Evolutionary conservation across 108 stramenopile genomes (phyloP), one percentile per base, ranked within the genome.

Genomic region (Cyclotella atomus): DNA sequence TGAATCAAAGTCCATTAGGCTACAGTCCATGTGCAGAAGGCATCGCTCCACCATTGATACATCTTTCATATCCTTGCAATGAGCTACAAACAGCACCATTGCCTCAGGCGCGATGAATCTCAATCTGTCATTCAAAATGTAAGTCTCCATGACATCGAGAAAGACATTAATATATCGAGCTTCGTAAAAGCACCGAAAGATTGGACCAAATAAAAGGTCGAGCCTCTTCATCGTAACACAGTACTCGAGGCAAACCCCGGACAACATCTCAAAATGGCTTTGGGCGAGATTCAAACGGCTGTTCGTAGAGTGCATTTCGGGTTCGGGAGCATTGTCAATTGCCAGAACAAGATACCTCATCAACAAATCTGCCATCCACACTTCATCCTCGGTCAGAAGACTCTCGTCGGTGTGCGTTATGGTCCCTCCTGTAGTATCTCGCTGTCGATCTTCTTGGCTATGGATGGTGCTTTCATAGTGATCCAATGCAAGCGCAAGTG

Each of bases 231-330:
- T 92, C 9, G 83, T 88, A 15, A 93, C 84, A 69, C 95, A 95
- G 73, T 86, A 97, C 68, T 97, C 97, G 32, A 93, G 72, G 68
- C 93, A 93, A 46, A 97, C 97, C 27, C 91, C 91, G 12, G 94
- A 94, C 43, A 97, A 74, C 94, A 97, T 96, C 70, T 95, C 89
- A 75, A 91, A 97, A 76, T 97, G 97, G 46, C 88, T 88, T 59
- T 89, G 83, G 10, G 91, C 92, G 55, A 95, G 77, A 75, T 91
- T 88, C 14, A 89, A 50, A 34, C 73, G 64, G 38, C 68, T 67
- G 15, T 60, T 62, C 12, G 57, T 36, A 24, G 67, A 56, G 29
- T 15, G 3, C 29, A 57, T 32, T 43, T 70, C 44, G 46, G 75
- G 67, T 27, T 89, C 88, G 0, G 96, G 96, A 27, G 96, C 96